These are phyloP conservation scores for Zopfochytrium polystomum DNA, from an alignment of 371 early-diverging fungal genomes.

Conservation along the genomic window DNA sequence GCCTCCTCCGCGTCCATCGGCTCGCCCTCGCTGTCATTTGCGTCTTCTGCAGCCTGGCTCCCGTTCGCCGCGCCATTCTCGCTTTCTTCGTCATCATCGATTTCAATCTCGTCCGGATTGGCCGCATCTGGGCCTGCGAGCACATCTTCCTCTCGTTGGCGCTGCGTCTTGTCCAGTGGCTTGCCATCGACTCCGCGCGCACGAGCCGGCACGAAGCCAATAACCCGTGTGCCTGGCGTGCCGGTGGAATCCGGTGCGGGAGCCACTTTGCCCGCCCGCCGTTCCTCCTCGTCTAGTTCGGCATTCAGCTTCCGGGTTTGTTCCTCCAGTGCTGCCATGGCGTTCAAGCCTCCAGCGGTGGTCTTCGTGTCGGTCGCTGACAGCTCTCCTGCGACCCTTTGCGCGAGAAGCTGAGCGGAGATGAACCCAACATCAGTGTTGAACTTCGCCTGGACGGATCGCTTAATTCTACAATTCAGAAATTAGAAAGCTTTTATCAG, in stretches of 20 bases:
- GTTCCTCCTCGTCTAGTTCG: slow-evolving; percentile 33
- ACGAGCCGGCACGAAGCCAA: slow-evolving; percentile 51
- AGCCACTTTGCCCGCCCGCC: slow-evolving; percentile 10
- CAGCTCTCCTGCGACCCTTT: slow-evolving; percentile 21
- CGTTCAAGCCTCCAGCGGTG: slow-evolving; percentile 13
- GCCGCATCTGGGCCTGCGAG: slow-evolving; percentile 12
- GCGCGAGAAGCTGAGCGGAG: slow-evolving; percentile 46
- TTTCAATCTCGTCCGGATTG: slow-evolving; percentile 47
- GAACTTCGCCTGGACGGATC: slow-evolving; percentile 77
- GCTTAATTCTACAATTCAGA: slow-evolving; percentile 68
- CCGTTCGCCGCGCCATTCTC: slow-evolving; percentile 22
- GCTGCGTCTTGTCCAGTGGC: slow-evolving; percentile 15
- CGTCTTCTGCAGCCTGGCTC: too few relatives aligned
- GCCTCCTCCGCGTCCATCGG: slow-evolving; percentile 24
- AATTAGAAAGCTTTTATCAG: slow-evolving; percentile 1
- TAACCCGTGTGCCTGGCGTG: slow-evolving; percentile 34
- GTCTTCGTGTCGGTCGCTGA: slow-evolving; percentile 3
- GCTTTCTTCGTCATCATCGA: slow-evolving; percentile 35
- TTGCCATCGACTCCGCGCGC: slow-evolving; percentile 27
- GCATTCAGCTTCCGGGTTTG: slow-evolving; percentile 20
- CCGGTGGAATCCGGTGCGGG: slow-evolving; percentile 2
- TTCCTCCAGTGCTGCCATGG: slow-evolving; percentile 32
- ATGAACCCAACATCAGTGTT: slow-evolving; percentile 66
- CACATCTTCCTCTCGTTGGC: slow-evolving; percentile 4
- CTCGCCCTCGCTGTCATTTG: too few relatives aligned